phyloP scores from a whole-genome alignment of 768 basidiomycete genomes.

The Harrya chromipes region DNA sequence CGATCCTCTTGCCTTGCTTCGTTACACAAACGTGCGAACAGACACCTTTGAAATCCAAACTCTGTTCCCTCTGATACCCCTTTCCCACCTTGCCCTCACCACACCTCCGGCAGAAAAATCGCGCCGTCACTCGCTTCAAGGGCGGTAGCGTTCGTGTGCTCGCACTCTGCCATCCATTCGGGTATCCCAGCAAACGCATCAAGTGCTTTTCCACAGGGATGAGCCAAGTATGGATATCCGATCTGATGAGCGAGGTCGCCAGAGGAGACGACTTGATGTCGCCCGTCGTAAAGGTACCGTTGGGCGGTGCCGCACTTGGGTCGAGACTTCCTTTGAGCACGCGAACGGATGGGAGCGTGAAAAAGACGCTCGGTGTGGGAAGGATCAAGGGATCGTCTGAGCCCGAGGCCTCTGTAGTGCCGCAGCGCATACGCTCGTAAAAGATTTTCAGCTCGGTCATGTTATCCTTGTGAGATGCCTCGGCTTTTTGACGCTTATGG shows the following conservation, averaged over 20 bases:
- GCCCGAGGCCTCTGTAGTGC: slow-evolving; percentile 1
- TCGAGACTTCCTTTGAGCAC: slow-evolving; percentile 29
- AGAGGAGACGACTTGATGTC: slow-evolving; percentile 29
- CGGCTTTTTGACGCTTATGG: slow-evolving; percentile 27
- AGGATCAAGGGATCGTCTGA: slow-evolving; percentile 23
- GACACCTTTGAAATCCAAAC: slow-evolving; percentile 55
- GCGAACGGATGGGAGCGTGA: slow-evolving; percentile 44
- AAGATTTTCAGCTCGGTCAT: slow-evolving; percentile 39
- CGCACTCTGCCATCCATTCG: slow-evolving; percentile 47
- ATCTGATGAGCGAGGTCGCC: slow-evolving; percentile 36
- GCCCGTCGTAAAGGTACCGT: neutral
- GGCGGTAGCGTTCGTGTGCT: slow-evolving; percentile 50
- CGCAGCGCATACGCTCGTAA: slow-evolving; percentile 45
- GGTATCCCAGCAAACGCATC: slow-evolving; percentile 45
- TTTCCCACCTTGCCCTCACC: slow-evolving; percentile 30
- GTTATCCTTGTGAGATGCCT: slow-evolving; percentile 23
- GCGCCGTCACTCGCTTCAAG: slow-evolving; percentile 53
- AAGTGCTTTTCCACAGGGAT: slow-evolving; percentile 42
- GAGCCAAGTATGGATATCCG: slow-evolving; percentile 50
- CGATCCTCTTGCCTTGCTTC: neutral
- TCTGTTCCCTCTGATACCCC: slow-evolving; percentile 37
- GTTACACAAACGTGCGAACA: slow-evolving; percentile 57
- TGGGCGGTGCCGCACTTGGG: slow-evolving; percentile 2
- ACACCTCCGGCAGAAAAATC: slow-evolving; percentile 59
- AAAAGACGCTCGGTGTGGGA: slow-evolving; percentile 49